Evolutionary conservation across 2,329 filamentous ascomycete species (phyloP).

Genomic region (Ophiobolus disseminans): DNA sequence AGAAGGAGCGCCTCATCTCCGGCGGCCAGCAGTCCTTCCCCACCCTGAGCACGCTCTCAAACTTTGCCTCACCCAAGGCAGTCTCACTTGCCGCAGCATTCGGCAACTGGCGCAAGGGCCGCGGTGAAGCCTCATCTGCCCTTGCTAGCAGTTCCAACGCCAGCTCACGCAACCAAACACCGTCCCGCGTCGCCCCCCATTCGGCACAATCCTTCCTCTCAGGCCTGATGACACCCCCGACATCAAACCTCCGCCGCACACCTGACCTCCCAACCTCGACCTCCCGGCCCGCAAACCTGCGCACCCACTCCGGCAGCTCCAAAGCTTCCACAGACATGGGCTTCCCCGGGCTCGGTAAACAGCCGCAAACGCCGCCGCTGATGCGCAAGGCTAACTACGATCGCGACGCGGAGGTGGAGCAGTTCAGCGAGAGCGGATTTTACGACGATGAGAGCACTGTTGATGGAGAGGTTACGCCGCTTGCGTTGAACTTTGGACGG

Average conservation of each 20-base stretch:
- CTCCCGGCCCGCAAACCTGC: constrained; percentile 30
- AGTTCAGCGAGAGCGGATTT: constrained; percentile 56
- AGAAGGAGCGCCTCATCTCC: constrained; percentile 83
- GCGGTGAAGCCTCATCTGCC: constrained; percentile 57
- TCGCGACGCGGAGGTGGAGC: constrained; percentile 62
- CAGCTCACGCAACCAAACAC: constrained; percentile 41
- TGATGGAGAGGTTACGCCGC: constrained; percentile 47
- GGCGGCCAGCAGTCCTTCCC: constrained; percentile 68
- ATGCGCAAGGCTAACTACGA: constrained; percentile 65
- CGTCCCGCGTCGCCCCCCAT: constrained; percentile 50
- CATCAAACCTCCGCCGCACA: constrained; percentile 72
- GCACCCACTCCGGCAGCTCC: constrained; percentile 37
- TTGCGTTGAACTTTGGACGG: constrained; percentile 43
- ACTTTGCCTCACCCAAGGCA: constrained; percentile 80
- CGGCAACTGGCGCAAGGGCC: constrained; percentile 86
- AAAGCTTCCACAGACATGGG: constrained; percentile 38
- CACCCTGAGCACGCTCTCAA: constrained; percentile 77
- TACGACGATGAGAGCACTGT: constrained; percentile 60
- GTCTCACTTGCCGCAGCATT: constrained; percentile 96
- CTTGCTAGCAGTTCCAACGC: constrained; percentile 42
- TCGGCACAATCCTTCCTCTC: constrained; percentile 70
- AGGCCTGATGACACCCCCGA: constrained; percentile 88
- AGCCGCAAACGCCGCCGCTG: constrained; percentile 60
- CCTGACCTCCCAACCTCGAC: constrained; percentile 54
- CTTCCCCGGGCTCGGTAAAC: constrained; percentile 42